These are phyloP conservation scores for Stygiomarasmius scandens DNA, from an alignment of 1,284 basidiomycete species.

Conservation along the genomic window DNA sequence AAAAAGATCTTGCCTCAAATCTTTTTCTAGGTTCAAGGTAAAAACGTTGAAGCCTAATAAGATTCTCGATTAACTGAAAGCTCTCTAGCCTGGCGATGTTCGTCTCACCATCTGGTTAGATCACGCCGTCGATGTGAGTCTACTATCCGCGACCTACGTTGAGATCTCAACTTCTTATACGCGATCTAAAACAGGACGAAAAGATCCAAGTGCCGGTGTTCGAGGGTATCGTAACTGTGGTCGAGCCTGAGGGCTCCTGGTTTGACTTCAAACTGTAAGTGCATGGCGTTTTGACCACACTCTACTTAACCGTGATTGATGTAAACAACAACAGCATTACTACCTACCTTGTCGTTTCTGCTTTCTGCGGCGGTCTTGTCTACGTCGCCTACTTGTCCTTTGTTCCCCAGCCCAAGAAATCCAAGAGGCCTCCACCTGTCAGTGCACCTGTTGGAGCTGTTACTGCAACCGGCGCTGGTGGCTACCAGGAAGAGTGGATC, in stretches of 20 bases:
- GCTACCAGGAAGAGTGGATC: conserved; percentile 92
- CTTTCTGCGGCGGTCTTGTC: conserved; percentile 62
- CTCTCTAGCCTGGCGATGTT: conserved; percentile 70
- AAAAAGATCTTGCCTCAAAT: conserved; percentile 15
- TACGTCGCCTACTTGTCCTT: conserved; percentile 75
- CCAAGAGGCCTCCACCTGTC: conserved; percentile 44
- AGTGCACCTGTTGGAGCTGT: conserved; percentile 62
- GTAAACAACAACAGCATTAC: conserved; percentile 54
- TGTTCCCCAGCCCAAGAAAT: conserved; percentile 62
- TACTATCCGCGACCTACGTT: neutral
- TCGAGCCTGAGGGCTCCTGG: conserved; percentile 79
- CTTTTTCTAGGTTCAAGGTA: conserved; percentile 64
- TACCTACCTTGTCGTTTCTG: conserved; percentile 76
- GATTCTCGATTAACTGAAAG: neutral
- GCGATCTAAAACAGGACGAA: conserved; percentile 41
- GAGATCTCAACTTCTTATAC: neutral
- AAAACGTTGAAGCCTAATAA: neutral
- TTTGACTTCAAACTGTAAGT: conserved; percentile 83
- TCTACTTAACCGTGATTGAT: neutral
- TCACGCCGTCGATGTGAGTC: conserved; percentile 63
- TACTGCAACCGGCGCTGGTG: conserved; percentile 71
- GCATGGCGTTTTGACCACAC: conserved; percentile 10
- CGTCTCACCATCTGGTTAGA: conserved; percentile 82
- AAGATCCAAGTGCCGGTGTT: conserved; percentile 71
- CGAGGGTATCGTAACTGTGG: conserved; percentile 80